Base-by-base conservation (phyloP, 495 filamentous ascomycete genomes). In the Aspergillus ellipticus region DNA sequence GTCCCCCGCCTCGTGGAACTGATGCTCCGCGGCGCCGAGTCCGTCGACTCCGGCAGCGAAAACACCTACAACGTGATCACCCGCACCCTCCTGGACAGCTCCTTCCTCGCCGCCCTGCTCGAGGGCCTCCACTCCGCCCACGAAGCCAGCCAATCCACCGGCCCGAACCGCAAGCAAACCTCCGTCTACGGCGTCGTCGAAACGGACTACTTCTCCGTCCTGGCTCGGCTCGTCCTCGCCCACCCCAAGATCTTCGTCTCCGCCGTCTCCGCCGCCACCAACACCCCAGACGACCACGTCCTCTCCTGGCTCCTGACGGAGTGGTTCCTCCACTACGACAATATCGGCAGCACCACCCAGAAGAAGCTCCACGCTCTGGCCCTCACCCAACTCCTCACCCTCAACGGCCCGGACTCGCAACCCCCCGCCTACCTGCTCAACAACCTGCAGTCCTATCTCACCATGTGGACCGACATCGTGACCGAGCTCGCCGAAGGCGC, bases 321-420 rank as follows among this genome's bases (percentile, higher is more conserved):
- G 68, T 98, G 94, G 94, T 96, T 97, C 72, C 69, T 72, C 33
- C 87, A 92, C 61, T 89, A 95, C 61, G 89, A 94, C 62, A 86
- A 82, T 66, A 90, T 95, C 68, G 85, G 82, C 39, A 84, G 90
- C 67, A 75, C 82, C 4, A 83, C 80, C 29, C 80, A 85, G 41
- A 83, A 88, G 70, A 98, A 98, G 70, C 78, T 97, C 10, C 88
- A 86, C 58, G 85, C 81, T 45, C 79, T 98, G 3, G 93, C 84
- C 6, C 79, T 97, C 19, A 96, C 94, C 8, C 82, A 87, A 33
- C 78, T 97, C 22, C 82, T 93, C 13, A 84, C 89, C 58, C 74
- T 88, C 2, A 77, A 79, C 24, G 75, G 73, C 20, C 79, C 79
- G 0, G 74, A 79, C 65, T 54, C 75, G 68, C 26, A 74, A 71